Percentiles rank a stretch among this genome's conserved stretches.
phyloP scores from a whole-genome alignment of 768 basidiomycete genomes.

The Phallus indusiatus region DNA sequence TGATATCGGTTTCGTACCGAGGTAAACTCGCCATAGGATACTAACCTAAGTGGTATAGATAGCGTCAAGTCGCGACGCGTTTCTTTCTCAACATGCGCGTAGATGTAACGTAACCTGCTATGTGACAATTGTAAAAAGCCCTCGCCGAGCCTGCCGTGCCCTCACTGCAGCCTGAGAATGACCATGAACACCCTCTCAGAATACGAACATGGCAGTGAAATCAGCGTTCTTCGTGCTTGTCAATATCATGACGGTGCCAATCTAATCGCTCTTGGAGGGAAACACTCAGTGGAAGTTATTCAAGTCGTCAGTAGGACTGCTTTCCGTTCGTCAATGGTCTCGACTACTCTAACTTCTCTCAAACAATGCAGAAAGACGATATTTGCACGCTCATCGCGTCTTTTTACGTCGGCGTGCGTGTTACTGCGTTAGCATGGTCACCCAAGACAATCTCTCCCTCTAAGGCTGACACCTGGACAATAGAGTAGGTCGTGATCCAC shows the following conservation, averaged over 20 bases:
- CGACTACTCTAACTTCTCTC: constrained; percentile 7
- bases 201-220: constrained; percentile 46
- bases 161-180: too few relatives aligned
- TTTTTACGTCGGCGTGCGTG: constrained; percentile 61
- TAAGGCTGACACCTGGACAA: constrained; percentile 51
- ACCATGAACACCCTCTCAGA: constrained; percentile 2
- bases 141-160: too few relatives aligned
- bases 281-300: constrained; percentile 63
- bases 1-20: constrained; percentile 27
- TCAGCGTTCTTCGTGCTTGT: constrained; percentile 56
- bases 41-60: neutral
- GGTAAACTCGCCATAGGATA: constrained; percentile 6
- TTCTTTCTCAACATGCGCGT: neutral
- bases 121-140: too few relatives aligned
- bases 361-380: constrained; percentile 30
- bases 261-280: constrained; percentile 64
- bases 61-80: neutral
- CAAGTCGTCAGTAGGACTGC: constrained; percentile 39
- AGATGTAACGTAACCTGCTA: too few relatives aligned
- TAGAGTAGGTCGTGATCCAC: constrained; percentile 47
- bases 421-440: constrained; percentile 76
- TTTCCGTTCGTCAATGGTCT: too few relatives aligned
- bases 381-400: constrained; percentile 47
- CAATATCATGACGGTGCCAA: constrained; percentile 54
- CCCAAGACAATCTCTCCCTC: constrained; percentile 59